Evolutionary conservation across 192 early-diverging fungal genomes (phyloP).

Genomic region (Dispira simplex): DNA sequence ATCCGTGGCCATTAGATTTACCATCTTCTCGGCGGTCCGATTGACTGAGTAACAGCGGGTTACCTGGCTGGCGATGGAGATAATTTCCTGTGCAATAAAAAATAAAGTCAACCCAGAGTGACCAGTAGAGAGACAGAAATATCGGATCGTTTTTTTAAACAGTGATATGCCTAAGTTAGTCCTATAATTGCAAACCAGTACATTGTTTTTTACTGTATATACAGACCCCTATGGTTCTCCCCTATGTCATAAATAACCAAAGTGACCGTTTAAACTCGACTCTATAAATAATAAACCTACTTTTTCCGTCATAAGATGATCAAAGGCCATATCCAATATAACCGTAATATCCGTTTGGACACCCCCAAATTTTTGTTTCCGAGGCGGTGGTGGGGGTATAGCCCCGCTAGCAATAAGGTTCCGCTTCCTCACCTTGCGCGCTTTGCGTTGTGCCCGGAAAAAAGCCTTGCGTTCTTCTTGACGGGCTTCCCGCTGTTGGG

Average conservation of each 20-base stretch:
- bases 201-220: not conserved
- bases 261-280: not conserved
- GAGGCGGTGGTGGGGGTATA: conserved; percentile 21
- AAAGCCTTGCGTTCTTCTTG: conserved; percentile 28
- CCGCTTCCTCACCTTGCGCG: conserved; percentile 23
- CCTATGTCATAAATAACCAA: not conserved
- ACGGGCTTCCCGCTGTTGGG: conserved; percentile 35
- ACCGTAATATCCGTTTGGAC: conserved; percentile 36
- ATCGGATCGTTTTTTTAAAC: not conserved
- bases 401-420: conserved; percentile 12
- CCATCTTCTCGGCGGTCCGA: conserved; percentile 27
- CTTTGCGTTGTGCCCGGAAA: conserved; percentile 30
- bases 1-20: conserved; percentile 42
- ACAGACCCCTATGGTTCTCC: not conserved
- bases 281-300: conserved; percentile 16
- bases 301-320: conserved; percentile 58
- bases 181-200: not conserved
- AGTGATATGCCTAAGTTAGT: not conserved
- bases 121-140: not conserved
- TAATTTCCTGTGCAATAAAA: conserved; percentile 34
- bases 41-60: conserved; percentile 60
- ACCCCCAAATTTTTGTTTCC: conserved; percentile 20
- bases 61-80: conserved; percentile 55
- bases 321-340: conserved; percentile 69
- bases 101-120: conserved; percentile 3